These are phyloP conservation scores for Aspergillus sp. DNA, from an alignment of 2,329 filamentous ascomycete species.

Conservation along the genomic window DNA sequence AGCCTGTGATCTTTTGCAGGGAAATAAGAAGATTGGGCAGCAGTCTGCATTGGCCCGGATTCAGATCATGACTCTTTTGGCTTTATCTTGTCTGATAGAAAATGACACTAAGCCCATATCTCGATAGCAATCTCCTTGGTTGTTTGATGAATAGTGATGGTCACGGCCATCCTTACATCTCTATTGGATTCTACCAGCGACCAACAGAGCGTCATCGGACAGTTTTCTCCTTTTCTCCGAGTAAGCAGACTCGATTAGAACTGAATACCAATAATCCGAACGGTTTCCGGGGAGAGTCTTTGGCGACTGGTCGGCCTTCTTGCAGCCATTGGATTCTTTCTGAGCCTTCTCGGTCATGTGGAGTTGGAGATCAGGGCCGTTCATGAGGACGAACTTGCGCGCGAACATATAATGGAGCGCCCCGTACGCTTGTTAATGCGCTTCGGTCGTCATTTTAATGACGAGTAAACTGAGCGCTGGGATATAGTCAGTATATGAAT, in stretches of 20 bases:
- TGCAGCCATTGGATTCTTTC: not conserved
- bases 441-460: not conserved
- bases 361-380: not conserved
- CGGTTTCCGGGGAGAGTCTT: not conserved
- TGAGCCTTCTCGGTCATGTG: not conserved
- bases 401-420: not conserved
- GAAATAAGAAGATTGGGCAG: too few species aligned
- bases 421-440: not conserved
- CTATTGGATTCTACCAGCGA: not conserved
- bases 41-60: too few species aligned
- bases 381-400: not conserved
- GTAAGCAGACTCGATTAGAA: not conserved
- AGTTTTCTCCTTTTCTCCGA: not conserved
- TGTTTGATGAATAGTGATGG: not conserved
- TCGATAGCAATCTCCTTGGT: not conserved
- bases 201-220: not conserved
- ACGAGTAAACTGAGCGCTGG: not conserved
- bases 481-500: not conserved
- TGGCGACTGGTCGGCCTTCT: not conserved
- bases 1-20: too few species aligned
- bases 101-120: not conserved
- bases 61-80: too few species aligned
- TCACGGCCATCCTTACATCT: constrained; percentile 1
- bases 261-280: not conserved
- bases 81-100: not conserved